Percentiles rank a stretch among this genome's conserved stretches.
phyloP scores from a whole-genome alignment of 2,329 filamentous ascomycete genomes.

The Alternaria postmessia region DNA sequence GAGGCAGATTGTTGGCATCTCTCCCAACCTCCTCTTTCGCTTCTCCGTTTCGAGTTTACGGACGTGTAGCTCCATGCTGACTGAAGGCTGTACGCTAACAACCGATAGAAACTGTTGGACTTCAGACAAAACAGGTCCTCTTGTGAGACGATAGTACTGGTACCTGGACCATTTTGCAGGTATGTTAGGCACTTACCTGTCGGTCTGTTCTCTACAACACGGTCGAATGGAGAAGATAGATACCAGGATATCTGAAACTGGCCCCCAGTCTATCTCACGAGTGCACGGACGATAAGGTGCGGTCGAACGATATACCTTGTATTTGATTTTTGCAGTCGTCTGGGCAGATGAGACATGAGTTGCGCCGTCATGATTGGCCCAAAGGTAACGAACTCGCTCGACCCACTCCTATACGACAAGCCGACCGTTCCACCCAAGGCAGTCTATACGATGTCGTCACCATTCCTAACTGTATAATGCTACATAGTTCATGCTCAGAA shows the following conservation, averaged over 20 bases:
- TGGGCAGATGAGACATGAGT: accelerated
- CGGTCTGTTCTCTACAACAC: no score
- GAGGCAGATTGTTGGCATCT: neutral
- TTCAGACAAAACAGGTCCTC: neutral
- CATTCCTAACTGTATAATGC: no score
- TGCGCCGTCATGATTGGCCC: neutral
- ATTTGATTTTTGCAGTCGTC: no score
- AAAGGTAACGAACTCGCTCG: no score
- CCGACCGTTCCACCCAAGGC: neutral
- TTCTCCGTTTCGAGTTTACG: no score
- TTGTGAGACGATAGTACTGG: neutral
- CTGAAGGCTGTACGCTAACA: neutral
- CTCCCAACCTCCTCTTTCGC: accelerated
- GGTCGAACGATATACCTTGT: no score
- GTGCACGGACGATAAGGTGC: neutral
- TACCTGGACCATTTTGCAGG: accelerated
- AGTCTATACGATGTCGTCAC: accelerated
- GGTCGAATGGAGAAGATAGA: neutral
- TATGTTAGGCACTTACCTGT: neutral
- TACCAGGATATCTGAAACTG: neutral
- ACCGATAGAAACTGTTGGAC: neutral
- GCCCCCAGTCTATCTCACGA: neutral
- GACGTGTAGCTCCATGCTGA: neutral
- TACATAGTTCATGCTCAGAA: accelerated
- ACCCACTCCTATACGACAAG: neutral